Evolutionary conservation across 177 flowering plant species (phyloP), one percentile per base, ranked within the genome.

Genomic region (Tripterygium wilfordii): DNA sequence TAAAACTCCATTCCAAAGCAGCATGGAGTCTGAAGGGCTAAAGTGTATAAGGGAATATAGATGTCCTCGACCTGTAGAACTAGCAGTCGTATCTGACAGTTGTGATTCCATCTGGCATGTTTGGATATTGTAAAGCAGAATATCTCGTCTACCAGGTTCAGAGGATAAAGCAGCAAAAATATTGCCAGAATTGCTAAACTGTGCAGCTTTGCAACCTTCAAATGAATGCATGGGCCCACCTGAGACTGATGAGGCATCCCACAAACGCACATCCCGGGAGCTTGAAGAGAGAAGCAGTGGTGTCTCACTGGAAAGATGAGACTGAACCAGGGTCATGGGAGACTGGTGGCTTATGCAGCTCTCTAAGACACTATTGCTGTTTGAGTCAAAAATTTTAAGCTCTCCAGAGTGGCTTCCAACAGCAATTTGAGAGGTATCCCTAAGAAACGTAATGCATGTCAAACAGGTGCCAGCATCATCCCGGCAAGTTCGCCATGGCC

Each of bases 401-500:
- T 89, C 97, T 12, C 96, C 96, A 29, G 80, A 56, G 56, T 85
- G 90, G 64, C 72, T 62, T 10, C 97, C 99, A 33, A 74, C 84
- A 4, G 73, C 97, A 59, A 94, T 62, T 51, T 67, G 84, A 9
- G 88, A 77, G 32, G 80, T 76, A 50, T 79, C 82, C 5, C 84
- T 85, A 10, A 89, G 82, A 51, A 89, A 89, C 18, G 84, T 42
- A 21, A 87, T 56, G 68, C 92, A 84, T 15, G 95, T 87, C 63
- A 90, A 57, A 48, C 81, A 80, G 19, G 76, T 63, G 60, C 74
- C 69, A 35, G 52, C 57, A 42, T 89, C 99, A 64, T 94, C 97
- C 16, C 97, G 66, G 67, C 96, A 89, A 49, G 86, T 81, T 38
- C 97, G 57, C 99, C 95, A 89, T 2, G 97, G 97, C 70, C 81